Evolutionary conservation across 2,329 filamentous ascomycete species (phyloP).

Genomic region (Monosporascus sp.): DNA sequence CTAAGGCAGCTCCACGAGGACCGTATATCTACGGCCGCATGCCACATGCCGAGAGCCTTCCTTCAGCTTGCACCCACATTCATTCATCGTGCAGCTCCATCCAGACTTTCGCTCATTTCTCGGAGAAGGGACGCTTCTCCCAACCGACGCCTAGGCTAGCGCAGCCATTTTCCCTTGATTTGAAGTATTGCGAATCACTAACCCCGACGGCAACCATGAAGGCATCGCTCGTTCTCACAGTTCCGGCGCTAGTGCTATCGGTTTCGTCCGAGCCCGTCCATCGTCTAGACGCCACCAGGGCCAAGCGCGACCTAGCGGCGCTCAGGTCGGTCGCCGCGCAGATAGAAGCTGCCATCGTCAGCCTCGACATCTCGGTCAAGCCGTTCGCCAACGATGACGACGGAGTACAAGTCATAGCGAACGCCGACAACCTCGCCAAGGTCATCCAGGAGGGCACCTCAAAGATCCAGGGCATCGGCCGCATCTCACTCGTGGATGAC

Average conservation of each 20-base stretch:
- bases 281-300: background rate
- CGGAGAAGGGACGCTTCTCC: background rate
- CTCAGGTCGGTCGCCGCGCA: background rate
- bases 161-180: background rate
- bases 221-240: background rate
- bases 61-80: too few relatives aligned
- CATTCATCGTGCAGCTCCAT: background rate
- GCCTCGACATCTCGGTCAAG: background rate
- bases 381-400: background rate
- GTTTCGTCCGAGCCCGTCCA: background rate
- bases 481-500: background rate
- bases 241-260: background rate
- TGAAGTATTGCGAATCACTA: background rate
- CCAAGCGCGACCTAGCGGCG: background rate
- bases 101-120: background rate
- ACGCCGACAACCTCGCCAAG: background rate
- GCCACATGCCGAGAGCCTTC: too few relatives aligned
- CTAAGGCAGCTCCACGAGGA: too few relatives aligned
- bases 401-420: background rate
- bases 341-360: background rate
- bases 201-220: background rate
- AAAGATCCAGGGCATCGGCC: background rate
- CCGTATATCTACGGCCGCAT: too few relatives aligned
- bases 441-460: background rate
- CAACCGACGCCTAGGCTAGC: background rate